Percentiles rank a stretch among this genome's conserved stretches.
phyloP scores from a whole-genome alignment of 78 protist species.

The Corallochytrium limacisporum region DNA sequence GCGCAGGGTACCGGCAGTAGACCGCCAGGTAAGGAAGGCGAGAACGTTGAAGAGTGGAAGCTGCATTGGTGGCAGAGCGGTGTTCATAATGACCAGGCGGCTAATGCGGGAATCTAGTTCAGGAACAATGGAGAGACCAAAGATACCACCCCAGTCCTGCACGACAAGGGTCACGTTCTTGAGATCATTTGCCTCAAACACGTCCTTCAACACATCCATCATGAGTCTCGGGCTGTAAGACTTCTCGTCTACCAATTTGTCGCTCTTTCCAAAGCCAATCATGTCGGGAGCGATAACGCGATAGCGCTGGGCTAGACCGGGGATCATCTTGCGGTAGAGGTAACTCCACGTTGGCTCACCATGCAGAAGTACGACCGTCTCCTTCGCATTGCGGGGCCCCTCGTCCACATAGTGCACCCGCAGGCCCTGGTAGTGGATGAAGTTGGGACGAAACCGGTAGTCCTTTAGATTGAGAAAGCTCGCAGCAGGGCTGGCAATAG shows the following conservation, averaged over 20 bases:
- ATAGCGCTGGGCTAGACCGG: background rate
- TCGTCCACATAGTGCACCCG: conserved; percentile 4
- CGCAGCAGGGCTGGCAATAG: too few relatives aligned
- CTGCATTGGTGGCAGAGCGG: too few relatives aligned
- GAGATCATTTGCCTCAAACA: background rate
- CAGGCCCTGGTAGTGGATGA: too few relatives aligned
- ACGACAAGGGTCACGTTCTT: conserved; percentile 2
- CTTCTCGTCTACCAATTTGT: background rate
- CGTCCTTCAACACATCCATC: background rate
- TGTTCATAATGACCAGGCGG: too few relatives aligned
- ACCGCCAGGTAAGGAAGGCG: too few relatives aligned
- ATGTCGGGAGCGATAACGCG: conserved; percentile 1
- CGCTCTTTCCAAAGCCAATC: background rate
- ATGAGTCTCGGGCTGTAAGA: background rate
- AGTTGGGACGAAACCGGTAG: too few relatives aligned
- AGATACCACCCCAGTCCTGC: conserved; percentile 26
- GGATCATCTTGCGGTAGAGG: background rate
- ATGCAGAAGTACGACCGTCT: background rate
- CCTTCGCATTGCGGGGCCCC: background rate
- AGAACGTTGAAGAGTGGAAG: too few relatives aligned
- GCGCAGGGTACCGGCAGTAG: too few relatives aligned
- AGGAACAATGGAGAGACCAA: too few relatives aligned
- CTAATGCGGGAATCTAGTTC: too few relatives aligned
- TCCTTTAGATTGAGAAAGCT: too few relatives aligned
- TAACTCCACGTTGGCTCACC: background rate